Percentiles rank a stretch among this genome's conserved stretches.
Conservation (phyloP, 1,284 basidiomycete species). For the Rhodotorula glutinis region DNA sequence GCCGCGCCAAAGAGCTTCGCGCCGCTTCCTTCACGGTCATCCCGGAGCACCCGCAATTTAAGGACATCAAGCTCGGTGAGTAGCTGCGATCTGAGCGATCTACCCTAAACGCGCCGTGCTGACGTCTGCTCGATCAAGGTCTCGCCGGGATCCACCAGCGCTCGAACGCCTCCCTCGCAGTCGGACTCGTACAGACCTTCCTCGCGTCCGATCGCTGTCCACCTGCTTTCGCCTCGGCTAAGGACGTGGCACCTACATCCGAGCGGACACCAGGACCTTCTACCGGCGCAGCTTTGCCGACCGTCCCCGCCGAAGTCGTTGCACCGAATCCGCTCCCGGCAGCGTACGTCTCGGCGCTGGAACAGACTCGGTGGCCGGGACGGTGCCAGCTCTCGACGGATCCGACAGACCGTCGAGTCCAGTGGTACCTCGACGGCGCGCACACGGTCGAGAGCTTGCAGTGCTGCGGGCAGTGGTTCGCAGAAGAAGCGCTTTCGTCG, state of each 20-base stretch:
- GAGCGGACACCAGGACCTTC: conserved; percentile 16
- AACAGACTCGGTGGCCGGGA: conserved; percentile 85
- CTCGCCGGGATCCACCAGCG: conserved; percentile 85
- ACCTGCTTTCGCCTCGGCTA: conserved; percentile 40
- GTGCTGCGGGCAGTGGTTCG: conserved; percentile 81
- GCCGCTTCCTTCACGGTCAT: conserved; percentile 67
- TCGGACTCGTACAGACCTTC: conserved; percentile 70
- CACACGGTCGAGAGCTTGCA: conserved; percentile 89
- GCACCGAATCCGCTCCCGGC: conserved; percentile 52
- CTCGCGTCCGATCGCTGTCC: conserved; percentile 52
- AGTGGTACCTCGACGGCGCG: conserved; percentile 93
- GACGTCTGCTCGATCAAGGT: conserved; percentile 53
- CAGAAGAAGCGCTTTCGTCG: conserved; percentile 26
- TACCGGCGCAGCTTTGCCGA: not conserved
- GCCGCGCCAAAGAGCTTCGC: conserved; percentile 65
- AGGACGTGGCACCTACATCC: conserved; percentile 8
- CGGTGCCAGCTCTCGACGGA: conserved; percentile 82
- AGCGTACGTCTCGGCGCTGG: conserved; percentile 62
- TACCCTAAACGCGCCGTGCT: too few relatives aligned
- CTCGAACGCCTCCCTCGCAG: conserved; percentile 84
- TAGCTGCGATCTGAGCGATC: not conserved
- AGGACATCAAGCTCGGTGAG: conserved; percentile 63
- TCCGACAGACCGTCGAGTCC: conserved; percentile 53
- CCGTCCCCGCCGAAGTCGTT: conserved; percentile 15
- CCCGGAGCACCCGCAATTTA: conserved; percentile 54